phyloP scores from a whole-genome alignment of 176 grass and related monocot species.

The Aechmea fasciata region DNA sequence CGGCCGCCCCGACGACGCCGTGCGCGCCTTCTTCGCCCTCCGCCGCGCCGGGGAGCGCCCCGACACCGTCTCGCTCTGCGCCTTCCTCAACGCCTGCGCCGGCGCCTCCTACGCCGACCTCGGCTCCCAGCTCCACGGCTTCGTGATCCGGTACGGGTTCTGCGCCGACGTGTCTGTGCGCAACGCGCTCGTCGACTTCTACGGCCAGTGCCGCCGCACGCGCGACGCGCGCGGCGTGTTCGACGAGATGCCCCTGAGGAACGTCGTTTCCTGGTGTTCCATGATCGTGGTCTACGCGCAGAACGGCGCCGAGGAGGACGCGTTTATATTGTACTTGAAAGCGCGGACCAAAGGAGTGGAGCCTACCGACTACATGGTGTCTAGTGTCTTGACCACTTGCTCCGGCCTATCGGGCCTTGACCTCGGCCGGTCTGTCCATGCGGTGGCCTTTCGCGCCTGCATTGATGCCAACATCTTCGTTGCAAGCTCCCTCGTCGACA shows the following conservation, averaged over 20 bases:
- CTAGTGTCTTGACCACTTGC: constrained; percentile 67
- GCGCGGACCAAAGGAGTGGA: constrained; percentile 52
- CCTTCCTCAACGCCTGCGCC: constrained; percentile 65
- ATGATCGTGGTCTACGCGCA: constrained; percentile 52
- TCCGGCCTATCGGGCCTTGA: constrained; percentile 56
- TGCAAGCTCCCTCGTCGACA: constrained; percentile 57
- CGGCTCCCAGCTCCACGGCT: constrained; percentile 53
- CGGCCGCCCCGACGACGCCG: constrained; percentile 37
- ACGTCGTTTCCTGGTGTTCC: constrained; percentile 71
- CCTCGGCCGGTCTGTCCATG: constrained; percentile 49
- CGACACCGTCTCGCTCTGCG: constrained; percentile 47
- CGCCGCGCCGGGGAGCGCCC: constrained; percentile 29
- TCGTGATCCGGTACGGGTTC: constrained; percentile 39
- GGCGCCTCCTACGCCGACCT: constrained; percentile 23
- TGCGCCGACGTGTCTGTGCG: constrained; percentile 34
- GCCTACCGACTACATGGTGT: constrained; percentile 66
- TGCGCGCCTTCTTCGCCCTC: constrained; percentile 45
- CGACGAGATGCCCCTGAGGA: constrained; percentile 45
- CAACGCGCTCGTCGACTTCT: constrained; percentile 70
- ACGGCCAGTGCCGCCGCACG: constrained; percentile 45
- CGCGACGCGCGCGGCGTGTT: constrained; percentile 44
- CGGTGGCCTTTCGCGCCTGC: constrained; percentile 47
- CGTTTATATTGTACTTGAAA: constrained; percentile 45
- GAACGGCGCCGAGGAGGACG: constrained; percentile 56
- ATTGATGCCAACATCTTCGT: constrained; percentile 61